Base-by-base conservation (phyloP, 2,329 filamentous ascomycete species). In the Alternaria gaisen region DNA sequence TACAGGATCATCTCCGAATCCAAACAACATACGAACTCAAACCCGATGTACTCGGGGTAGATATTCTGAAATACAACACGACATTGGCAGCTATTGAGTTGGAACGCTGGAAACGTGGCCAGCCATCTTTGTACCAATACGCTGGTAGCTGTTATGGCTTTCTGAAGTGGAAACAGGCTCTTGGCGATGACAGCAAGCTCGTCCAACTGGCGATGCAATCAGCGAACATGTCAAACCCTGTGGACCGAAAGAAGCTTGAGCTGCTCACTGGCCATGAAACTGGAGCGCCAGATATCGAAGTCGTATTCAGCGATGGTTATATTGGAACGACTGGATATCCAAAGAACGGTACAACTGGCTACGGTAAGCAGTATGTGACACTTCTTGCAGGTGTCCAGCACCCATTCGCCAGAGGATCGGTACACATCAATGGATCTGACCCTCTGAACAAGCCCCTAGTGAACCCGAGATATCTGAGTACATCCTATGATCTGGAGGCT, bases 221-320 rank as follows among this genome's bases (percentile, higher is more conserved):
- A 34, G 67, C 61, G 12, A 30, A 66, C 28, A 38, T 47, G 20
- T 65, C 63, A 16, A 64, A 69, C 32, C 32, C 59, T 22, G 46
- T 66, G 22, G 60, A 67, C 32, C 60, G 51, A 42, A 68, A 64
- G 43, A 69, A 71, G 41, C 54, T 66, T n/a, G 55, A 80, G 46
- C 69, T 85, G 34, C 65, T 72, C 28, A 69, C 80, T 11, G 57
- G 66, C 14, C 30, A 64, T n/a, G 54, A 40, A 41, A 67, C 67
- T 2, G 52, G 60, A 24, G 72, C 80, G 6, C 79, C 80, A 1
- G 76, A 82, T 62, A 61, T 81, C n/a, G 80, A 83, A 65, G 60
- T 81, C 26, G 77, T 82, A 54, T 80, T 83, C 63, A 76, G 78
- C 2, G 80, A 83, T 58, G 79, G 79, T 3, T 83, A 81, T 63